phyloP scores from a whole-genome alignment of 768 basidiomycete species.

The Suillus brevipes region DNA sequence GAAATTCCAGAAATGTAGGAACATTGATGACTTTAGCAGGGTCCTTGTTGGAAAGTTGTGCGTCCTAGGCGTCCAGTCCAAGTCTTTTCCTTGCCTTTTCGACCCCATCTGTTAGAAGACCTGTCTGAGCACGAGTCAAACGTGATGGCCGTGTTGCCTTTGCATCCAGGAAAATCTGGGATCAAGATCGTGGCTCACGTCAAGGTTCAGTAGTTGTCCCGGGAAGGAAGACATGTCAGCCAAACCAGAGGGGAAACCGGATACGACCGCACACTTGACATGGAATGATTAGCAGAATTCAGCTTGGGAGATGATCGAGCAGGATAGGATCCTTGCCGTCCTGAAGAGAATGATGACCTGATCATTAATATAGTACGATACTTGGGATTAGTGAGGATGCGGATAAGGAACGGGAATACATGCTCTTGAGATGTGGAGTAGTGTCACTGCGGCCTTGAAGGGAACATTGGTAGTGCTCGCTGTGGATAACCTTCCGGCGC shows the following conservation, averaged over 20 bases:
- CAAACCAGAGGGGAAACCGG: not conserved
- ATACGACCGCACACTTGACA: conserved; percentile 11
- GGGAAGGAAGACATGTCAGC: not conserved
- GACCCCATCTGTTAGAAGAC: too few species aligned
- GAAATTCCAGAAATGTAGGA: too few species aligned
- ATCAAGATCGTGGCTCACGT: conserved; percentile 1
- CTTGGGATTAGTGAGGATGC: conserved; percentile 10
- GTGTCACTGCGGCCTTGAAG: conserved; percentile 6
- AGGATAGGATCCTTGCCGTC: conserved; percentile 22
- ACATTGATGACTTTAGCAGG: too few species aligned
- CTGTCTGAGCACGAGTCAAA: too few species aligned
- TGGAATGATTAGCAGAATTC: conserved; percentile 11
- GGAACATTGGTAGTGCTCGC: conserved; percentile 12
- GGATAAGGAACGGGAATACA: conserved; percentile 16
- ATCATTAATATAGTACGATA: not conserved
- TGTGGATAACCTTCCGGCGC: conserved; percentile 11
- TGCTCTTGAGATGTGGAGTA: conserved; percentile 9
- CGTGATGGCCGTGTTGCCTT: not conserved
- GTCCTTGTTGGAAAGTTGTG: too few species aligned
- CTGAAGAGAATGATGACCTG: conserved; percentile 11
- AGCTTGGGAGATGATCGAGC: conserved; percentile 14
- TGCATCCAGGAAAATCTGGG: not conserved
- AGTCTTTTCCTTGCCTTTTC: too few species aligned
- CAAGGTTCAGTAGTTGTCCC: not conserved
- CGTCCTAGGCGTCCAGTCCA: too few species aligned